Base-by-base conservation (phyloP, 345 rosid species). In the Aquilaria malaccensis region DNA sequence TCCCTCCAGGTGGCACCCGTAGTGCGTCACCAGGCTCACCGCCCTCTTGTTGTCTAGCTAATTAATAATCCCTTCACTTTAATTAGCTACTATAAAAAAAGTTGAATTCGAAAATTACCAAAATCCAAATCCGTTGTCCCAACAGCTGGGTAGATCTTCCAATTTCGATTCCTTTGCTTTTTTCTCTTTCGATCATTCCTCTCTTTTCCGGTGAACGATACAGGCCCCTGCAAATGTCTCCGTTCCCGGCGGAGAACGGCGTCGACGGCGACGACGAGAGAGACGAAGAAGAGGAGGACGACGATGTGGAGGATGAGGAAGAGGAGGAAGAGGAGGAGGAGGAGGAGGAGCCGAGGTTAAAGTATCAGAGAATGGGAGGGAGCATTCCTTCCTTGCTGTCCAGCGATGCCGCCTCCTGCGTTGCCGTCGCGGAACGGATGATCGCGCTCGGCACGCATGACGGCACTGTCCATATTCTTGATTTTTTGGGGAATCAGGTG, bases 291-390 rank as follows among this genome's bases (percentile, higher is more conserved):
- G 84, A 79, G 0, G 84, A 80, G 0, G 86, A 68, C 0, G 93
- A 81, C 0, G 90, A 83, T 0, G 98, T 83, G 1, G 96, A 80
- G 0, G 90, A 82, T 0, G 97, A 83, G 0, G 91, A 85, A 0
- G 98, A 76, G 0, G 92, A 77, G 0, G 80, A 76, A 0, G 93
- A 80, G 0, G 95, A 78, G 0, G 96, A 90, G 2, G 86, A 74
- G 0, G 98, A 94, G 54, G 99, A 90, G 33, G 97, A 91, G 80
- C 97, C 99, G 58, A 83, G 93, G 46, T 78, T 95, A 31, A 95
- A 95, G 82, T 95, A 95, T 70, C 99, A 95, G 74, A 79, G 99
- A 60, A 88, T 95, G 95, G 91, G 96, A 50, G 95, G 97, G 0
- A 95, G 89, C 81, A 80, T 95, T 37, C 99, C 96, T 52, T 50